phyloP scores from a whole-genome alignment of 2,329 filamentous ascomycete genomes.

The Aspergillus quadrilineatus region DNA sequence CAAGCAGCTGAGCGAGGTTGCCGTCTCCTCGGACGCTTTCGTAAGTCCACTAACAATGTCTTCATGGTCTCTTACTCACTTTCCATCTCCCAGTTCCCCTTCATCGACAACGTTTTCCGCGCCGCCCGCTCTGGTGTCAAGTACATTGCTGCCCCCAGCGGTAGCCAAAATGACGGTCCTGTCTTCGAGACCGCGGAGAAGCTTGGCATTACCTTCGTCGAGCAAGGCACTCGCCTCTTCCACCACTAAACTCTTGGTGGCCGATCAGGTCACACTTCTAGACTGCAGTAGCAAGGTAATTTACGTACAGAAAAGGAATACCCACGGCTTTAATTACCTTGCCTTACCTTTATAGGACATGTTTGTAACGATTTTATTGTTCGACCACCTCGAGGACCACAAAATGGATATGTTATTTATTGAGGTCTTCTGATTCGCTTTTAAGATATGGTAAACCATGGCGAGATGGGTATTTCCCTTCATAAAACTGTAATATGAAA shows the following conservation, averaged over 20 bases:
- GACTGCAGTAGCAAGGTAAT: not conserved
- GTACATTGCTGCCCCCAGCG: slow-evolving; percentile 90
- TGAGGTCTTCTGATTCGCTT: too few relatives aligned
- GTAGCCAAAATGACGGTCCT: slow-evolving; percentile 57
- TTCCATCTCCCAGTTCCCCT: slow-evolving; percentile 72
- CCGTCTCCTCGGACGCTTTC: slow-evolving; percentile 91
- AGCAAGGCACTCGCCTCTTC: slow-evolving; percentile 92
- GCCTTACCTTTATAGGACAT: not conserved
- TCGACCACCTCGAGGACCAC: slow-evolving; percentile 1
- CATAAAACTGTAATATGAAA: too few relatives aligned
- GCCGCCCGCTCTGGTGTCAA: slow-evolving; percentile 85
- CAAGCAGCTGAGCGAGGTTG: slow-evolving; percentile 70
- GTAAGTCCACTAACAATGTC: slow-evolving; percentile 55
- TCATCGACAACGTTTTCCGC: slow-evolving; percentile 96
- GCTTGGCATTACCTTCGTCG: slow-evolving; percentile 87
- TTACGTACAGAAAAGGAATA: slow-evolving; percentile 4
- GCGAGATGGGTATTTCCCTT: too few relatives aligned
- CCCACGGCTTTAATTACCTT: slow-evolving; percentile 5
- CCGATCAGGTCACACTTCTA: not conserved
- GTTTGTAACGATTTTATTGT: slow-evolving; percentile 11
- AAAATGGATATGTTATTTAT: not conserved
- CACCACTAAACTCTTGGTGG: slow-evolving; percentile 66
- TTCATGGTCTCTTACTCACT: not conserved
- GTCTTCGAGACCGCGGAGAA: slow-evolving; percentile 82
- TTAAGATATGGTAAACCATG: too few relatives aligned